These are phyloP conservation scores for Dioszegia hungarica DNA, from an alignment of 768 basidiomycete species.

Conservation along the genomic window DNA sequence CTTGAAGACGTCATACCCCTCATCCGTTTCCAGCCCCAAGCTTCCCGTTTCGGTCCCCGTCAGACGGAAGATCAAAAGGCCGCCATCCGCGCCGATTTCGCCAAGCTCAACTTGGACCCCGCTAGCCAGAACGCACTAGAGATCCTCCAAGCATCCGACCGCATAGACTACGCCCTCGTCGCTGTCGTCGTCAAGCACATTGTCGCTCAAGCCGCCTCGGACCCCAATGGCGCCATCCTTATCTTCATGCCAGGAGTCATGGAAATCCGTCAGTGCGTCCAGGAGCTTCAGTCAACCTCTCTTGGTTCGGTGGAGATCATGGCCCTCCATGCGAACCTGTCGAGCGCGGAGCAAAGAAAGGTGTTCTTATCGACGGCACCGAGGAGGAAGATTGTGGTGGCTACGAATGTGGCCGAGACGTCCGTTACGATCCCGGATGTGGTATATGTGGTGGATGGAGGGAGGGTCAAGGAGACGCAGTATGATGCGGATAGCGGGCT, in stretches of 20 bases:
- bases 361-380: conserved; percentile 63
- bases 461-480: conserved; percentile 78
- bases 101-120: conserved; percentile 56
- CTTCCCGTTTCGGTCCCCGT: conserved; percentile 50
- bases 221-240: conserved; percentile 62
- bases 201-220: conserved; percentile 52
- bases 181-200: conserved; percentile 64
- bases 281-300: conserved; percentile 52
- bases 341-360: conserved; percentile 71
- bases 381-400: conserved; percentile 74
- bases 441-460: conserved; percentile 75
- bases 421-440: conserved; percentile 89
- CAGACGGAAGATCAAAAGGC: conserved; percentile 55
- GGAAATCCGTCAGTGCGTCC: conserved; percentile 74
- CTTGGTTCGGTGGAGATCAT: conserved; percentile 51
- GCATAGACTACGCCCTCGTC: conserved; percentile 72
- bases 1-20: conserved; percentile 70
- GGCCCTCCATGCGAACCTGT: conserved; percentile 83
- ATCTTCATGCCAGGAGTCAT: conserved; percentile 88
- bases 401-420: conserved; percentile 80
- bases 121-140: conserved; percentile 59
- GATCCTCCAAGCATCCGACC: conserved; percentile 59
- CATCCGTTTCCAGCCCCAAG: conserved; percentile 58
- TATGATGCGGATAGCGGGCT: conserved; percentile 66
- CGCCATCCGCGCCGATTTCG: conserved; percentile 55